These are phyloP conservation scores for Phaeomoniella chlamydospora DNA, from an alignment of 2,329 filamentous ascomycete species.

Conservation along the genomic window DNA sequence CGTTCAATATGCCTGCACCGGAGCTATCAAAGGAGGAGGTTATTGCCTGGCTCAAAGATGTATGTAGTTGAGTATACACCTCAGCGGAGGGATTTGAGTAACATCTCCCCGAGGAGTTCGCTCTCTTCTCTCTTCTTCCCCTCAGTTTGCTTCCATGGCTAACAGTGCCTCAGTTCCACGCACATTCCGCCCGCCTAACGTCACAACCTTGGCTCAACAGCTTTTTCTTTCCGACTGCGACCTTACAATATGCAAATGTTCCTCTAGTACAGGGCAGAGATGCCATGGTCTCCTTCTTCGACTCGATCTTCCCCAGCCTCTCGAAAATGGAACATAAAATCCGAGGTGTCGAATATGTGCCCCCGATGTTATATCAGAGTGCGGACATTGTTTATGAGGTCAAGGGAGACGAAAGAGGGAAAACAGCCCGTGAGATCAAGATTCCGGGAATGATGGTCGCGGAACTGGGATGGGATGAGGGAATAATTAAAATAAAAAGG, in stretches of 20 bases:
- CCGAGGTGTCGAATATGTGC: not conserved
- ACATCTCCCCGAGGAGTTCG: too few species aligned
- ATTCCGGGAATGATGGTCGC: not conserved
- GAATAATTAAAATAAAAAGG: not conserved
- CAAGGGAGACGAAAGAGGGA: not conserved
- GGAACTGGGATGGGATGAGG: not conserved
- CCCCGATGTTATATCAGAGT: not conserved
- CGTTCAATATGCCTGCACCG: too few species aligned
- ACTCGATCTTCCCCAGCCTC: not conserved
- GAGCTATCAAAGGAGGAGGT: not conserved
- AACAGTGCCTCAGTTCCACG: not conserved
- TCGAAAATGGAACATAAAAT: not conserved
- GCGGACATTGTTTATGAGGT: not conserved
- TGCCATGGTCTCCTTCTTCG: not conserved
- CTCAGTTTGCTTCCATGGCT: too few species aligned
- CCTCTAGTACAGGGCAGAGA: not conserved
- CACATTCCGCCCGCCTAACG: not conserved
- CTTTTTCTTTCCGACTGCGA: not conserved
- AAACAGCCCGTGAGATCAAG: not conserved
- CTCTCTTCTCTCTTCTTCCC: too few species aligned
- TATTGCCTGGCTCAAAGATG: not conserved
- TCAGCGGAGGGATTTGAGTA: too few species aligned
- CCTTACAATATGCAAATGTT: not conserved
- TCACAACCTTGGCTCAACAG: not conserved
- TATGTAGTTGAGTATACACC: too few species aligned